These are phyloP conservation scores for Diaporthe caulivora DNA, from an alignment of 2,329 filamentous ascomycete genomes.

Conservation along the genomic window DNA sequence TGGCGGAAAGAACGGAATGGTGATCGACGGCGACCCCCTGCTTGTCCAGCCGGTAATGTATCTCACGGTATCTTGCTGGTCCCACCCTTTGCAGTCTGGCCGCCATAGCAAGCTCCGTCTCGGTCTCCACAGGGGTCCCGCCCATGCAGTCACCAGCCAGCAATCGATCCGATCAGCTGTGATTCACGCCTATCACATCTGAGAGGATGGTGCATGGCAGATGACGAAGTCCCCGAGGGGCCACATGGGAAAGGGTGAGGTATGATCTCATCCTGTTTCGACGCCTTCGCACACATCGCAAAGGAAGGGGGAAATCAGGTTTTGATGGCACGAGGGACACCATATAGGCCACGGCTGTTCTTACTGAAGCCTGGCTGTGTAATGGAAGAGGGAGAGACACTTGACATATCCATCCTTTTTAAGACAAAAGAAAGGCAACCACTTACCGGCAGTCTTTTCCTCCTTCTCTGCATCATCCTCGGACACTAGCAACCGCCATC, in stretches of 20 bases:
- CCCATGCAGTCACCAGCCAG: conserved; percentile 36
- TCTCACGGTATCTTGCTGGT: conserved; percentile 34
- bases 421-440: conserved; percentile 9
- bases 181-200: conserved; percentile 22
- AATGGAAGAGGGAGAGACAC: neutral
- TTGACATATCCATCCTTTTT: conserved; percentile 4
- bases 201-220: conserved; percentile 1
- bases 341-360: conserved; percentile 25
- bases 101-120: conserved; percentile 14
- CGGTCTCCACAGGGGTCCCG: conserved; percentile 22
- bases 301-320: conserved; percentile 36
- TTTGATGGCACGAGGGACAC: conserved; percentile 24
- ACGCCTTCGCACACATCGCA: neutral
- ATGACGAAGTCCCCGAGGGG: conserved; percentile 31
- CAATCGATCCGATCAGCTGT: conserved; percentile 32
- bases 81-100: neutral
- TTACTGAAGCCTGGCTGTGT: neutral
- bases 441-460: neutral
- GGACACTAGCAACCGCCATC: neutral
- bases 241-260: conserved; percentile 6
- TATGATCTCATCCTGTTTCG: conserved; percentile 40
- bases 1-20: conserved; percentile 2
- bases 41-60: conserved; percentile 24
- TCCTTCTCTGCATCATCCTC: neutral
- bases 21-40: conserved; percentile 27